A percentile compares a stretch with the other conserved stretches of the same genome.
Conservation (phyloP, 2,329 filamentous ascomycete genomes). For the Parafenestella ontariensis region DNA sequence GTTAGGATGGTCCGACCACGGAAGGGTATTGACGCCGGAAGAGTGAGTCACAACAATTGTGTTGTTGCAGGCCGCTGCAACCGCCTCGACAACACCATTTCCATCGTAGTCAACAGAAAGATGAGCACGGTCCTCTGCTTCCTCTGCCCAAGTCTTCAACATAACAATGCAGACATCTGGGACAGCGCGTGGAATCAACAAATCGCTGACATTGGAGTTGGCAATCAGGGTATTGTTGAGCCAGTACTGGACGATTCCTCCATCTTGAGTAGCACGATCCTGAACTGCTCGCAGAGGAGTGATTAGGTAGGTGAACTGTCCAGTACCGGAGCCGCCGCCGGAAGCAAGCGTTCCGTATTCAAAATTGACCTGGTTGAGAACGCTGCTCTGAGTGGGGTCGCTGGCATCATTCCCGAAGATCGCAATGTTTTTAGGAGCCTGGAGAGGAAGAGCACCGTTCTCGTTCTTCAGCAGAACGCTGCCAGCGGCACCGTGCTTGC, state of each 20-base stretch:
- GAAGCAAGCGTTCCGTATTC: slow-evolving; percentile 53
- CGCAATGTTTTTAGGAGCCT: slow-evolving; percentile 56
- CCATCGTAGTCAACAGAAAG: slow-evolving; percentile 54
- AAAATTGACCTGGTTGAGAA: slow-evolving; percentile 45
- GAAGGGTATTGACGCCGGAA: slow-evolving; percentile 52
- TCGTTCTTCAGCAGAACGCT: slow-evolving; percentile 59
- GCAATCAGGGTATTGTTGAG: slow-evolving; percentile 53
- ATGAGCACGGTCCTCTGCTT: slow-evolving; percentile 53
- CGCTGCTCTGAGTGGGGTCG: slow-evolving; percentile 54
- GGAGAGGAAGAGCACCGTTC: slow-evolving; percentile 59
- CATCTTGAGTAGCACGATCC: slow-evolving; percentile 32
- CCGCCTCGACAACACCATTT: slow-evolving; percentile 52
- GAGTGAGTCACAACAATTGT: slow-evolving; percentile 59
- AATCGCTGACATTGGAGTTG: slow-evolving; percentile 32
- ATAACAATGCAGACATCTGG: slow-evolving; percentile 64
- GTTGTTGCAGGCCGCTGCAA: slow-evolving; percentile 57
- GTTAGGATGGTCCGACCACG: slow-evolving; percentile 52
- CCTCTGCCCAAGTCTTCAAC: slow-evolving; percentile 61
- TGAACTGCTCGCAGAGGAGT: slow-evolving; percentile 53
- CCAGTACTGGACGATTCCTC: slow-evolving; percentile 54
- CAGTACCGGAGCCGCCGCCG: slow-evolving; percentile 54
- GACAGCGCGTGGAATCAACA: slow-evolving; percentile 40
- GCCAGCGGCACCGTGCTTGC: slow-evolving; percentile 51
- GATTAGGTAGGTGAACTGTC: slow-evolving; percentile 51
- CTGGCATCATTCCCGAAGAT: slow-evolving; percentile 60